phyloP scores from a whole-genome alignment of 768 basidiomycete genomes.

The Cytidiella melzeri region DNA sequence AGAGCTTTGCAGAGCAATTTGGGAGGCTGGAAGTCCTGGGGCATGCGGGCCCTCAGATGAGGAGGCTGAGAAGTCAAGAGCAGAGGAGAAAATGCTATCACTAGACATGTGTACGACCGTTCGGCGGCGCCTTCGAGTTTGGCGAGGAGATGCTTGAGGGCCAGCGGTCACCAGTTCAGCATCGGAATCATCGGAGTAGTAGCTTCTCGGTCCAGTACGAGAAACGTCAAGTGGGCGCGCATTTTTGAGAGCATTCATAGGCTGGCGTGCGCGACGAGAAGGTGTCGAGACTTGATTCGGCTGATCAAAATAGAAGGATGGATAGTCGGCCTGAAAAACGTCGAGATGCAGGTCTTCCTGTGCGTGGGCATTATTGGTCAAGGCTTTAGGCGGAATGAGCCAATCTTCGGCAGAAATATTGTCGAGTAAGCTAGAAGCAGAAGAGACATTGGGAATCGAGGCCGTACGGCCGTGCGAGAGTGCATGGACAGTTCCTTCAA shows the following conservation, averaged over 20 bases:
- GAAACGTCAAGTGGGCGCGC: background rate
- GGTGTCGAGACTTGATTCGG: constrained; percentile 21
- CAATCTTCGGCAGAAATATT: constrained; percentile 19
- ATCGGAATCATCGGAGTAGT: background rate
- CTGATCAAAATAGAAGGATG: constrained; percentile 17
- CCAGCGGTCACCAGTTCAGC: background rate
- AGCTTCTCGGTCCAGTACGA: background rate
- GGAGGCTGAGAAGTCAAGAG: constrained; percentile 22
- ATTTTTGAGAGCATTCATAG: constrained; percentile 5
- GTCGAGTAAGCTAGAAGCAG: constrained; percentile 6
- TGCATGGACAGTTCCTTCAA: constrained; percentile 1
- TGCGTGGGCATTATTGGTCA: constrained; percentile 17
- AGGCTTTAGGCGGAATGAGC: constrained; percentile 25
- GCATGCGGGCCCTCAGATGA: constrained; percentile 7
- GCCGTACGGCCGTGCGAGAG: constrained; percentile 18
- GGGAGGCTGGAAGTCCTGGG: constrained; percentile 1
- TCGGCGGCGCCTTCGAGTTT: constrained; percentile 19
- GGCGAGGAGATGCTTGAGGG: background rate
- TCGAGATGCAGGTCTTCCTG: constrained; percentile 9
- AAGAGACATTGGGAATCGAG: constrained; percentile 19
- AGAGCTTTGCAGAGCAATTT: background rate
- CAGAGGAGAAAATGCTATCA: constrained; percentile 24
- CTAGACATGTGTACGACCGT: constrained; percentile 21
- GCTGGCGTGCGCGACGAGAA: constrained; percentile 16
- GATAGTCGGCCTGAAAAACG: constrained; percentile 10